Percentiles rank a stretch among this genome's conserved stretches.
Evolutionary conservation across 2,329 filamentous ascomycete species (phyloP).

Genomic region (Aschersonia sp.): DNA sequence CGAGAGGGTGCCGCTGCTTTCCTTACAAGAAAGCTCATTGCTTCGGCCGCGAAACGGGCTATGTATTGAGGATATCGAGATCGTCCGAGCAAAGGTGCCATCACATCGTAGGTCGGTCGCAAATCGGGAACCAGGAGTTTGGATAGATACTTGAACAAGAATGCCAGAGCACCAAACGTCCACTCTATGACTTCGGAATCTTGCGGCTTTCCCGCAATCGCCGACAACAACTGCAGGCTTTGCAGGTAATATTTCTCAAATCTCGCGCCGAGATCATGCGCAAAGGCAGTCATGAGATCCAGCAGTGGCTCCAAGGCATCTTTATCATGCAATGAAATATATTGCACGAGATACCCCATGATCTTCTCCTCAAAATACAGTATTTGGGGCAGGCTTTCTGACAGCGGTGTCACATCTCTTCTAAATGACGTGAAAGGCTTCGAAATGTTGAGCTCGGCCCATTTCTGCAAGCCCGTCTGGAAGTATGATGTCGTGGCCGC

Average conservation of each 20-base stretch:
- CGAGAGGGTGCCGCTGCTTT: constrained; percentile 72
- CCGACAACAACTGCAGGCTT: constrained; percentile 60
- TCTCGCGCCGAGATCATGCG: constrained; percentile 74
- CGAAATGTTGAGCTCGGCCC: constrained; percentile 83
- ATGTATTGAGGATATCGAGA: constrained; percentile 73
- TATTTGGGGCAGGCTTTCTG: constrained; percentile 83
- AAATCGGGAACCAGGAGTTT: constrained; percentile 75
- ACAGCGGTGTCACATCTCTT: constrained; percentile 59
- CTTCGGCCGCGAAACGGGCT: constrained; percentile 83
- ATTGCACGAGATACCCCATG: constrained; percentile 59
- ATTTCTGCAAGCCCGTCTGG: constrained; percentile 67
- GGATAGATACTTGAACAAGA: constrained; percentile 93
- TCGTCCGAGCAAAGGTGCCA: constrained; percentile 75
- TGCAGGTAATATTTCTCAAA: constrained; percentile 82
- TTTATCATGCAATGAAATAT: constrained; percentile 64
- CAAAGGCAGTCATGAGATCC: constrained; percentile 79
- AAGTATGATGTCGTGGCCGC: constrained; percentile 77
- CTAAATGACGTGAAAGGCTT: constrained; percentile 66
- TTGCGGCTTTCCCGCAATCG: constrained; percentile 61
- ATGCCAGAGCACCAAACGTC: constrained; percentile 88
- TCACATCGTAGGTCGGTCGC: constrained; percentile 66
- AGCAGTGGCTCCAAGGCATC: constrained; percentile 75
- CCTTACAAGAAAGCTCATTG: constrained; percentile 82
- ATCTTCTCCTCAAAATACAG: constrained; percentile 81
- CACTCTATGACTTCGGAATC: constrained; percentile 90